These are phyloP conservation scores for Paraphoma sp. DNA, from an alignment of 2,329 filamentous ascomycete species.

Conservation along the genomic window DNA sequence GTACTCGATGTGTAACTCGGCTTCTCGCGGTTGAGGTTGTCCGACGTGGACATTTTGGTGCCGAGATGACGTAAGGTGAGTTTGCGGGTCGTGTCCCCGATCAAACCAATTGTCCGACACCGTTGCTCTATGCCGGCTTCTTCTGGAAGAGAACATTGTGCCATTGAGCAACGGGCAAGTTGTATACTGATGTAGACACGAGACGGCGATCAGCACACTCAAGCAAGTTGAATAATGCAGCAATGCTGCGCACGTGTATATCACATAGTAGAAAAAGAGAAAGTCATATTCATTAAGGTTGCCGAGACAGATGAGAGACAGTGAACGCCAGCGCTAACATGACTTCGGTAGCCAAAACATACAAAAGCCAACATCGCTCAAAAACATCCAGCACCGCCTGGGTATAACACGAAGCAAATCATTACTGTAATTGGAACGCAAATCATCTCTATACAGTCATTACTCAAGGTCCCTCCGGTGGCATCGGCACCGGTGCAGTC, in stretches of 20 bases:
- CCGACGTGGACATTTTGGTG: too few relatives aligned
- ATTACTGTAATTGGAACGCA: not conserved
- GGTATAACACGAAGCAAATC: conserved; percentile 6
- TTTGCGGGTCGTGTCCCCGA: too few relatives aligned
- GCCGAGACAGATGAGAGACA: not conserved
- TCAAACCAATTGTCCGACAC: too few relatives aligned
- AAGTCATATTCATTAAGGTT: not conserved
- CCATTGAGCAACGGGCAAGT: not conserved
- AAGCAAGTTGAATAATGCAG: not conserved
- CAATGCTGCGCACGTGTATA: too few relatives aligned
- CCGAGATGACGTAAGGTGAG: too few relatives aligned
- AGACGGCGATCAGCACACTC: not conserved
- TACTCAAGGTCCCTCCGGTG: conserved; percentile 13
- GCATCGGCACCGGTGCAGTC: conserved; percentile 20
- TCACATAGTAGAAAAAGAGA: not conserved
- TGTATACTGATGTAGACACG: not conserved
- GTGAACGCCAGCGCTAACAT: not conserved
- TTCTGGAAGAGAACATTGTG: not conserved
- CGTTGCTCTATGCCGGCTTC: too few relatives aligned
- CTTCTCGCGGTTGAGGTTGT: too few relatives aligned
- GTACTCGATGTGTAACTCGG: too few relatives aligned
- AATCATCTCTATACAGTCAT: not conserved
- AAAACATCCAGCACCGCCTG: not conserved
- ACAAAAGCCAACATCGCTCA: not conserved
- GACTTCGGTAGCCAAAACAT: not conserved